A percentile compares a stretch with the other conserved stretches of the same genome.
These are phyloP conservation scores for Scortechinia acanthostroma DNA, from an alignment of 2,329 filamentous ascomycete genomes.

Conservation along the genomic window DNA sequence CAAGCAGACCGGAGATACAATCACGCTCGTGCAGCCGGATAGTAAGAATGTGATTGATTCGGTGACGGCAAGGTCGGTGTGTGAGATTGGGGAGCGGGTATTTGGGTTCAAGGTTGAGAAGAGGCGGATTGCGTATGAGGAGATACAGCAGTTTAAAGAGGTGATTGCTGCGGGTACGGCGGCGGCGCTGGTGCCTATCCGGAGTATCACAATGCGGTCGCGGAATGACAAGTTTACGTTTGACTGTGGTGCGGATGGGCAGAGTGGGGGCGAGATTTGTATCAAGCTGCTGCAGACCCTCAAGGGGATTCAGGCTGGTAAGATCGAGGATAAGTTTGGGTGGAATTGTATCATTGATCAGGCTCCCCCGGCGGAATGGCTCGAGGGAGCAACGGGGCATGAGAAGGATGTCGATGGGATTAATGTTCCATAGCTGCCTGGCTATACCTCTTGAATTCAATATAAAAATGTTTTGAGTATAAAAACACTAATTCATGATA, in stretches of 20 bases:
- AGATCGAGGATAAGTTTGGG: conserved; percentile 67
- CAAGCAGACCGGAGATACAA: conserved; percentile 44
- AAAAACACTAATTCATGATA: too few species aligned
- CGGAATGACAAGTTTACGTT: conserved; percentile 27
- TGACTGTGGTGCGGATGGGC: conserved; percentile 12
- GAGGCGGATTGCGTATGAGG: conserved; percentile 61
- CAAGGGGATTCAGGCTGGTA: conserved; percentile 81
- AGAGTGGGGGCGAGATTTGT: not conserved
- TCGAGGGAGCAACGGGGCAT: too few species aligned
- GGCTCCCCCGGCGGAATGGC: too few species aligned
- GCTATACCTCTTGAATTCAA: too few species aligned
- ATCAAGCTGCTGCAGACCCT: conserved; percentile 51
- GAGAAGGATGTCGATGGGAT: too few species aligned
- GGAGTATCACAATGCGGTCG: conserved; percentile 83
- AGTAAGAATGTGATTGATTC: conserved; percentile 81
- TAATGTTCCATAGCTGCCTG: too few species aligned
- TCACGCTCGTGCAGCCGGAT: conserved; percentile 77
- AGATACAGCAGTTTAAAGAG: conserved; percentile 60
- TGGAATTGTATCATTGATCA: too few species aligned
- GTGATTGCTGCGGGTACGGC: conserved; percentile 90
- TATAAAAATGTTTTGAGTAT: too few species aligned
- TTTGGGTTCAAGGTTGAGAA: conserved; percentile 82
- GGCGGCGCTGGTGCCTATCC: conserved; percentile 83
- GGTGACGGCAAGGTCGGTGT: conserved; percentile 74
- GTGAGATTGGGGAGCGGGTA: conserved; percentile 66